Conservation (phyloP, 163 green algal genomes). For the Scenedesmus sp. region DNA sequence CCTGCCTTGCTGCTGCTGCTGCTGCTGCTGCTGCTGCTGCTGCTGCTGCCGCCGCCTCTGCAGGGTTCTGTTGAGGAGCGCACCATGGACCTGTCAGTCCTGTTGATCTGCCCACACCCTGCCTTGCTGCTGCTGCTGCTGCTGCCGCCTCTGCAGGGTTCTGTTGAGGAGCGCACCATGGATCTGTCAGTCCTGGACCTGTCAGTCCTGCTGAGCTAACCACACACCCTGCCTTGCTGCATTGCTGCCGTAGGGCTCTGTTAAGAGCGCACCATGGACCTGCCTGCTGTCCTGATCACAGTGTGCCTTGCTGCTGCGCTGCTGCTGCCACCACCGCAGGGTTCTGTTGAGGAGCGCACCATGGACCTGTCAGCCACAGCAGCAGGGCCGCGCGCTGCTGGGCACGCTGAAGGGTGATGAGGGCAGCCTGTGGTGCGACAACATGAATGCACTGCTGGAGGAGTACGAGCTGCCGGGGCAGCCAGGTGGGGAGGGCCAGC, state of each 20-base stretch:
- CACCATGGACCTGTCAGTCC: too few species aligned
- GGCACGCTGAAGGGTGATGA: neutral
- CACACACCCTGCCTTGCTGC: too few species aligned
- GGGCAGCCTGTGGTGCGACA: neutral
- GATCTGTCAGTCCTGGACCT: constrained; percentile 3
- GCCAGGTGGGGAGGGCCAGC: neutral
- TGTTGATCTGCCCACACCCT: too few species aligned
- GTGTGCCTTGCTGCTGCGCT: neutral
- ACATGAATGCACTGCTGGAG: neutral
- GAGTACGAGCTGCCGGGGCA: neutral
- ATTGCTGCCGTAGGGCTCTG: too few species aligned
- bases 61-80: too few species aligned
- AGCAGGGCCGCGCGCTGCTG: neutral
- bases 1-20: neutral
- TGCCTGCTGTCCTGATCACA: too few species aligned
- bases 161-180: constrained; percentile 47
- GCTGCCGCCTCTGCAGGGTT: constrained; percentile 13
- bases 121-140: neutral
- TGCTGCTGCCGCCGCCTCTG: too few species aligned
- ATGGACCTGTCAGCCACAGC: constrained; percentile 26
- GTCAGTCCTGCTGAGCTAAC: too few species aligned
- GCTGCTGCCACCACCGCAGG: neutral
- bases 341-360: constrained; percentile 45
- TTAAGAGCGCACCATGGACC: too few species aligned
- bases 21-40: too few species aligned